These are phyloP conservation scores for Russula dissimulans DNA, from an alignment of 768 basidiomycete species.

Conservation along the genomic window DNA sequence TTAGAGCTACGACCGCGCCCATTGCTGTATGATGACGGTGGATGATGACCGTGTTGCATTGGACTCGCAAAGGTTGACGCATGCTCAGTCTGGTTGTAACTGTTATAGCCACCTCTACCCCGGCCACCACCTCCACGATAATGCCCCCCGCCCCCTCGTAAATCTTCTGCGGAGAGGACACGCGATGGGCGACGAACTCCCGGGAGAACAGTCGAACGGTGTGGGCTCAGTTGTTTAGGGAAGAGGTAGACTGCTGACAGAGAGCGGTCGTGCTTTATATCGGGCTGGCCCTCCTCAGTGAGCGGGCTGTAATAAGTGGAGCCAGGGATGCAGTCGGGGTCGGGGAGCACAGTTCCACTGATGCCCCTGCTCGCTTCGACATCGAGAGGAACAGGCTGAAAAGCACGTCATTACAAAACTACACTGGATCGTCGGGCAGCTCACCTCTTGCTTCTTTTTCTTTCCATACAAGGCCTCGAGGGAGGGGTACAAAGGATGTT, in stretches of 20 bases:
- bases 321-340: slow-evolving; percentile 85
- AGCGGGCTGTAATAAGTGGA: slow-evolving; percentile 82
- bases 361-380: slow-evolving; percentile 64
- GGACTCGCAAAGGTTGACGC: slow-evolving; percentile 3
- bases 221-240: slow-evolving; percentile 78
- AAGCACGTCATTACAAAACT: slow-evolving; percentile 7
- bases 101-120: slow-evolving; percentile 32
- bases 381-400: slow-evolving; percentile 69
- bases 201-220: slow-evolving; percentile 74
- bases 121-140: slow-evolving; percentile 35
- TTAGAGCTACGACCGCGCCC: slow-evolving; percentile 22
- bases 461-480: slow-evolving; percentile 89
- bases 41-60: slow-evolving; percentile 1
- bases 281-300: slow-evolving; percentile 46
- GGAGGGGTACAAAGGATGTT: slow-evolving; percentile 78
- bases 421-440: slow-evolving; percentile 20
- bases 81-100: slow-evolving; percentile 11
- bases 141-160: slow-evolving; percentile 48
- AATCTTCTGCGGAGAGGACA: slow-evolving; percentile 57
- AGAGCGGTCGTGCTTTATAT: slow-evolving; percentile 81
- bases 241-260: slow-evolving; percentile 84
- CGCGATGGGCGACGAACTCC: slow-evolving; percentile 53
- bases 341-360: slow-evolving; percentile 69
- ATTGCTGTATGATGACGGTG: slow-evolving; percentile 13
- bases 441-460: slow-evolving; percentile 69